These are phyloP conservation scores for Claviceps sp. DNA, from an alignment of 2,329 filamentous ascomycete genomes.

Conservation along the genomic window DNA sequence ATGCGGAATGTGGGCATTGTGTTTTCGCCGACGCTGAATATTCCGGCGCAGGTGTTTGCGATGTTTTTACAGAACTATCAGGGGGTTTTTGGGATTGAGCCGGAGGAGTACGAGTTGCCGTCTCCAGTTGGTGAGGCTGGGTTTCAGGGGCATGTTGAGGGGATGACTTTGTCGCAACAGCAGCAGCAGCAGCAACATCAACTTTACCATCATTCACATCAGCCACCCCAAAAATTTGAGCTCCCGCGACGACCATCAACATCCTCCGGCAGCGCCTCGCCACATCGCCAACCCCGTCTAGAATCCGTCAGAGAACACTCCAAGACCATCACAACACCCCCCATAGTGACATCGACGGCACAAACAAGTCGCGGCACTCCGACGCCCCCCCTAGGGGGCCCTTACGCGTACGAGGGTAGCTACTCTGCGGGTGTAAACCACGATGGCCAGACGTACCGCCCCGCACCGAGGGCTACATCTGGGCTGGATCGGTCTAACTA, in stretches of 20 bases:
- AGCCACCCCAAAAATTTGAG: constrained; percentile 15
- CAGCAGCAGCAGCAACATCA: background rate
- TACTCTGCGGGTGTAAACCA: constrained; percentile 17
- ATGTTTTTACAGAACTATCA: constrained; percentile 86
- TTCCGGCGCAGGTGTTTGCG: constrained; percentile 87
- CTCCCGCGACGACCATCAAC: constrained; percentile 33
- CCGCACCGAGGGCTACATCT: constrained; percentile 13
- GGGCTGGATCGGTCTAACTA: constrained; percentile 26
- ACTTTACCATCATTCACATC: background rate
- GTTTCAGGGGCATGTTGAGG: constrained; percentile 17
- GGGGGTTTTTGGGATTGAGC: constrained; percentile 64
- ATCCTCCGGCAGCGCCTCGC: constrained; percentile 33
- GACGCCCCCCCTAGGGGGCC: constrained; percentile 26
- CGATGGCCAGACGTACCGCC: constrained; percentile 11
- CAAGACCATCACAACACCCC: constrained; percentile 34
- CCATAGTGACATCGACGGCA: constrained; percentile 22
- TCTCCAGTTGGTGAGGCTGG: constrained; percentile 28
- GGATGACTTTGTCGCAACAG: constrained; percentile 6
- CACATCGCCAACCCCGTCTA: constrained; percentile 33
- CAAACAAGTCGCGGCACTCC: constrained; percentile 24
- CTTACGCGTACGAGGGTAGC: constrained; percentile 33
- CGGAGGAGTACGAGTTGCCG: constrained; percentile 49
- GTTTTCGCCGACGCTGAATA: constrained; percentile 93
- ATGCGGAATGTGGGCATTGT: constrained; percentile 96
- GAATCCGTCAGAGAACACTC: constrained; percentile 16